Evolutionary conservation across 805 yeast genomes (phyloP).

Genomic region (Ogataea neopini): DNA sequence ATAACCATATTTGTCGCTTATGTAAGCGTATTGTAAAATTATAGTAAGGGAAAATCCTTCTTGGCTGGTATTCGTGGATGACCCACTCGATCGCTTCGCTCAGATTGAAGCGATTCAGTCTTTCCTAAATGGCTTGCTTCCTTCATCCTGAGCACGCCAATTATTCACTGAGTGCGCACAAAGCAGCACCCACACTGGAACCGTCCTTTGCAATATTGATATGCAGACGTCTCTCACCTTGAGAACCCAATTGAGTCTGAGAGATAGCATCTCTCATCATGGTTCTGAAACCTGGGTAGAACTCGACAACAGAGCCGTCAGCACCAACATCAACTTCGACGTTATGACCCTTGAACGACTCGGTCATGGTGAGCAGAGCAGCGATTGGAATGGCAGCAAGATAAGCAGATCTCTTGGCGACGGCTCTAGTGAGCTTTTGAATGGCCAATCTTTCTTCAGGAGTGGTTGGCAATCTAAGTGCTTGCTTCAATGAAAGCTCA

Average conservation of each 20-base stretch:
- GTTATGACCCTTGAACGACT: constrained; percentile 65
- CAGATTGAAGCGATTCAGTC: too few species aligned
- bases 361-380: constrained; percentile 68
- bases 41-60: too few species aligned
- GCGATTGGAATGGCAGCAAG: constrained; percentile 89
- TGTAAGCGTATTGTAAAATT: too few species aligned
- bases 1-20: too few species aligned
- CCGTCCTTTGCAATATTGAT: constrained; percentile 91
- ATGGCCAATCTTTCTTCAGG: constrained; percentile 71
- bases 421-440: constrained; percentile 72
- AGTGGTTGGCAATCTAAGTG: constrained; percentile 68
- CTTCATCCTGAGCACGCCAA: neutral
- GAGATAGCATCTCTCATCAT: constrained; percentile 78
- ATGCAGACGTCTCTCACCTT: constrained; percentile 72
- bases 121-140: neutral
- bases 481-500: constrained; percentile 63
- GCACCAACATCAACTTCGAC: constrained; percentile 86
- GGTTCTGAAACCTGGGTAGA: constrained; percentile 86
- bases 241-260: constrained; percentile 67
- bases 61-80: too few species aligned
- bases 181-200: constrained; percentile 96
- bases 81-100: too few species aligned
- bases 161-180: constrained; percentile 61
- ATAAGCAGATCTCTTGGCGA: constrained; percentile 86
- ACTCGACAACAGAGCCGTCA: constrained; percentile 93